Base-by-base conservation (phyloP, 768 basidiomycete genomes). In the Cubamyces sp. region DNA sequence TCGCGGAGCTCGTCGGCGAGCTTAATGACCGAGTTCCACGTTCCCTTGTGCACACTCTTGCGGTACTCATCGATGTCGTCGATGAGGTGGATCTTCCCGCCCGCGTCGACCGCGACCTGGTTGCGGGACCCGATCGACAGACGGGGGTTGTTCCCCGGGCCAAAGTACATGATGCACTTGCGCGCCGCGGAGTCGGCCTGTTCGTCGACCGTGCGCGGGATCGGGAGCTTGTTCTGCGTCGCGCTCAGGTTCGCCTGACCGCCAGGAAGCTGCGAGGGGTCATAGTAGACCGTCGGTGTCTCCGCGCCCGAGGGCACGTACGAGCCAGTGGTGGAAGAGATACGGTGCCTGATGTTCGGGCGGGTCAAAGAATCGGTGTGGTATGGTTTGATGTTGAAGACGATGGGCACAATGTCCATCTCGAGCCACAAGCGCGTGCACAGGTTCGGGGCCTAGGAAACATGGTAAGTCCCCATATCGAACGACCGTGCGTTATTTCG, bases 161-260 rank as follows among this genome's bases (percentile, higher is more conserved):
- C 91, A 67, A 84, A 92, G 74, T 88, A 85, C 89, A 92, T 88
- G 72, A 93, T 74, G 69, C 86, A 87, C 73, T 94, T 94, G 71
- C 92, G 88, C 37, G 87, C 92, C 5, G 91, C 92, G 40, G 90
- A 91, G 69, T 94, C 92, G 28, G 91, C 88, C 74, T 93, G 92
- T 68, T 93, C 91, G 64, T 91, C 91, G 18, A 92, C 77, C 18
- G 89, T 91, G 64, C 90, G 87, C 3, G 83, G 82, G 57, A 92
- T 88, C 25, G 90, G 90, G 18, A 92, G 78, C 61, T 82, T 85
- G 34, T 80, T 84, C 25, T 78, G 73, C 40, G 84, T 78, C 57
- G 83, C 63, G 74, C 76, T 60, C 70, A 77, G 72, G 73, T 73
- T 73, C 76, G 66, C 70, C 25, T 68, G 70, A 54, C 70, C 79